phyloP scores from a whole-genome alignment of 2,329 filamentous ascomycete genomes.

The Biscogniauxia marginata region DNA sequence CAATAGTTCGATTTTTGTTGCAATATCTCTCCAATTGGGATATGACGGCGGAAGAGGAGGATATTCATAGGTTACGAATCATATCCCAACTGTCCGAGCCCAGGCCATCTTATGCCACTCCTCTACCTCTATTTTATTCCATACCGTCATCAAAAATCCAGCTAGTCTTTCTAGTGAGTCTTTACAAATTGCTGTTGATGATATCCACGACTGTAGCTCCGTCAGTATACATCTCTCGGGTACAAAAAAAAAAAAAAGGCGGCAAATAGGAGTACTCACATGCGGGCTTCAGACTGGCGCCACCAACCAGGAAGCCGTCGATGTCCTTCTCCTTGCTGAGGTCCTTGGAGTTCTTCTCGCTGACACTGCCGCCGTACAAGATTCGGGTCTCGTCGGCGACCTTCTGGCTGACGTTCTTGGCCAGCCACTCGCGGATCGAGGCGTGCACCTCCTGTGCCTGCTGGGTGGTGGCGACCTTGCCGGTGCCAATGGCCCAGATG shows the following conservation, averaged over 20 bases:
- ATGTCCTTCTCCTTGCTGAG: slow-evolving; percentile 91
- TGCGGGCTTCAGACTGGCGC: slow-evolving; percentile 94
- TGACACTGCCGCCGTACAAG: slow-evolving; percentile 95
- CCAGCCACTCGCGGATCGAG: slow-evolving; percentile 87
- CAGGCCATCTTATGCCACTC: not conserved
- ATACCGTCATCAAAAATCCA: slow-evolving; percentile 3
- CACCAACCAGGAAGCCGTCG: slow-evolving; percentile 96
- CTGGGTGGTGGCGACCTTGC: slow-evolving; percentile 84
- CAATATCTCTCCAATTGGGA: not conserved
- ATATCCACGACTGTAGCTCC: slow-evolving; percentile 53
- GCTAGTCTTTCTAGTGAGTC: not conserved
- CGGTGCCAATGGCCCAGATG: slow-evolving; percentile 94
- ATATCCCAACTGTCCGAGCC: slow-evolving; percentile 1
- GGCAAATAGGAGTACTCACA: slow-evolving; percentile 58
- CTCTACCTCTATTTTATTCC: not conserved
- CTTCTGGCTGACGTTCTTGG: slow-evolving; percentile 69
- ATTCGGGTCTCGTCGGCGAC: slow-evolving; percentile 86
- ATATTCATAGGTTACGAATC: slow-evolving; percentile 1
- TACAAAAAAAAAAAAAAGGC: not conserved
- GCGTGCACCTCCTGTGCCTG: slow-evolving; percentile 94
- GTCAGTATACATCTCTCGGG: not conserved
- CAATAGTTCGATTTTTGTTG: not conserved
- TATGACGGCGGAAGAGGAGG: not conserved
- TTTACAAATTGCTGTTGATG: slow-evolving; percentile 56
- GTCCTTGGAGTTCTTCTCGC: slow-evolving; percentile 96